Evolutionary conservation across 768 basidiomycete species (phyloP).

Genomic region (Rhodotorula kratochvilovae): DNA sequence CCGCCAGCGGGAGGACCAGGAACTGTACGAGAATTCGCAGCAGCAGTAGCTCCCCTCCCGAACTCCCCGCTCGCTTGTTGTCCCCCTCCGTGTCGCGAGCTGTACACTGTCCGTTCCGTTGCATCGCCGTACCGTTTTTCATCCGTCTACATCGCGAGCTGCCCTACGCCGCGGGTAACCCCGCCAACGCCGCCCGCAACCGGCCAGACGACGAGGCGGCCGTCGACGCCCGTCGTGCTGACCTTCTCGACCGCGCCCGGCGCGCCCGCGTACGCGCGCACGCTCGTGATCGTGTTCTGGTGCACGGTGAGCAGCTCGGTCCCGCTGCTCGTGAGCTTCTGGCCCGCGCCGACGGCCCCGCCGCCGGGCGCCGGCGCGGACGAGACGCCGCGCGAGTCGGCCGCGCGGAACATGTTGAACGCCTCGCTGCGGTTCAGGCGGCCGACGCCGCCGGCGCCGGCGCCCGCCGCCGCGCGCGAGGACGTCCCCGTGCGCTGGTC

Average conservation of each 20-base stretch:
- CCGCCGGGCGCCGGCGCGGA: not conserved
- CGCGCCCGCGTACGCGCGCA: constrained; percentile 67
- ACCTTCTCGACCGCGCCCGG: constrained; percentile 65
- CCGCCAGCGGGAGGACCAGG: constrained; percentile 47
- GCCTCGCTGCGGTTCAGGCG: constrained; percentile 79
- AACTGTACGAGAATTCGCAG: constrained; percentile 28
- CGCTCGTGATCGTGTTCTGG: constrained; percentile 95
- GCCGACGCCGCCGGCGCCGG: constrained; percentile 55
- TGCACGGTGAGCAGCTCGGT: constrained; percentile 85
- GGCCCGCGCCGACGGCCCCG: constrained; percentile 24
- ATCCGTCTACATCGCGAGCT: not conserved
- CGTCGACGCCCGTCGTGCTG: constrained; percentile 90
- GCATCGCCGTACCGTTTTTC: not conserved
- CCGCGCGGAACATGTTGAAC: constrained; percentile 87
- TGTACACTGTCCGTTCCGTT: not conserved
- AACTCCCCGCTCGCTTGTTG: not conserved
- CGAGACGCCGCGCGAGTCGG: constrained; percentile 69
- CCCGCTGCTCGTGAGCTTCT: constrained; percentile 45
- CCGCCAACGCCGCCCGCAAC: constrained; percentile 19
- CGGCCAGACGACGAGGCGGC: constrained; percentile 85
- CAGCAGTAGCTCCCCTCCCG: not conserved
- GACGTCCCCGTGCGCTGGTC: constrained; percentile 66
- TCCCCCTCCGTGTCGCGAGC: not conserved
- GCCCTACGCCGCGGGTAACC: constrained; percentile 21
- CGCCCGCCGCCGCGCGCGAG: constrained; percentile 50